Base-by-base conservation (phyloP, 768 basidiomycete genomes). In the Agrocybe chaxingu region DNA sequence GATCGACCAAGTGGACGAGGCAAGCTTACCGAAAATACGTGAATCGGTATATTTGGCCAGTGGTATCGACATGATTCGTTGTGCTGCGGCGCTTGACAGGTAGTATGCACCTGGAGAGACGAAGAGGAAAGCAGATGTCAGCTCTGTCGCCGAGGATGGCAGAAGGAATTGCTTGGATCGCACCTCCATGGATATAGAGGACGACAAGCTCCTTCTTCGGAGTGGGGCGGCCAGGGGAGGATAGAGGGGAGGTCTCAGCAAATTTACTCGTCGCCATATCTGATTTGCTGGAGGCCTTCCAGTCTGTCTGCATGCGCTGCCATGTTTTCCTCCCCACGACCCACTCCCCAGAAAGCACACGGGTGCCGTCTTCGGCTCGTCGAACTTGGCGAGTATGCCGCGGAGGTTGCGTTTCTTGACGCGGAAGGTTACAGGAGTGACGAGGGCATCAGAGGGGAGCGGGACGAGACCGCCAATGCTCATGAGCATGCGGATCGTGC, bases 341-440 rank as follows among this genome's bases (percentile, higher is more conserved):
- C 96, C 96, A 99, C 73, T 99, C 96, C 0, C 93, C 96, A 1
- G 84, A 84, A 30, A 99, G 76, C 61, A 95, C 89, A 3, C 96
- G 80, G 7, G 61, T 66, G 32, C 93, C 95, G 8, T 76, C 76
- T 67, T 99, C 96, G 12, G 74, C 62, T 74, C 78, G 62, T 98
- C 96, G 48, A 80, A 80, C 6, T 84, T 74, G 4, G 79, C 73
- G 11, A 99, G 79, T 47, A 98, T 85, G 10, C 96, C 96, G 31
- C 84, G 80, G 29, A 97, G 74, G 7, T 77, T 70, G 5, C 89
- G 84, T 54, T 71, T 78, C 45, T 77, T 81, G 38, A 98, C 94
- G 35, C 73, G 77, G 64, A 98, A 99, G 0, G 92, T 91, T 40
- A 99, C 89, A 9, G 96, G 94, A 1, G 97, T 98, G 32, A 97